Evolutionary conservation across 2,329 filamentous ascomycete genomes (phyloP).

Genomic region (Tolypocladium paradoxum): DNA sequence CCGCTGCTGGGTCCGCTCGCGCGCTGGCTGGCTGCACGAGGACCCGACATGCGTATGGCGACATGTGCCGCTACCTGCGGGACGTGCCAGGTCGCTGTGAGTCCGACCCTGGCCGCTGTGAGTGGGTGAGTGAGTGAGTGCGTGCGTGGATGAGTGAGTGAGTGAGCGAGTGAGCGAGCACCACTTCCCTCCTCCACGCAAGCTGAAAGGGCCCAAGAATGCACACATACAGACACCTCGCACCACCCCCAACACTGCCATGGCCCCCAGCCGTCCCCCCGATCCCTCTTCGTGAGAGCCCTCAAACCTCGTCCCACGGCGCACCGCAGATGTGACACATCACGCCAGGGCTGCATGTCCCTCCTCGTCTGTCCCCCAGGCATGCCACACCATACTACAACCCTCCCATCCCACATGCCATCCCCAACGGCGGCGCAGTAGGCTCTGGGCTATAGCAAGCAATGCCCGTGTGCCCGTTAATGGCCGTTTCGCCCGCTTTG

Average conservation of each 20-base stretch:
- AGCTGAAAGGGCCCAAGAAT: neutral
- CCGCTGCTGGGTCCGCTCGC: neutral
- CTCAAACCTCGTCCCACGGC: neutral
- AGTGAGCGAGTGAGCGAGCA: neutral
- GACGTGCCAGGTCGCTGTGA: neutral
- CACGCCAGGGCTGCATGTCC: constrained; percentile 2
- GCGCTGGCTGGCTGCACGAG: neutral
- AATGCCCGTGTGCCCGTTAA: neutral
- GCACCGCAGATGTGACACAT: constrained; percentile 8
- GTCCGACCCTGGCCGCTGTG: neutral
- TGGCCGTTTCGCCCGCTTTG: too few relatives aligned
- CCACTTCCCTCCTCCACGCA: too few relatives aligned
- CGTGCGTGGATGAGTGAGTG: too few relatives aligned
- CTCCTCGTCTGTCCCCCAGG: neutral
- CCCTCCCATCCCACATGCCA: neutral
- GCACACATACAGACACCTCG: neutral
- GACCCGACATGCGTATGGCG: neutral
- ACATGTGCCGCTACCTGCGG: neutral
- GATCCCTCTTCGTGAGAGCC: neutral
- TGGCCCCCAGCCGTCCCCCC: neutral
- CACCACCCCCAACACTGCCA: neutral
- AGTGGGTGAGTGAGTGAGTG: neutral
- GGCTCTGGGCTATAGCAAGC: too few relatives aligned
- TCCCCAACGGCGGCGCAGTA: too few relatives aligned
- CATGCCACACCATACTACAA: neutral